A percentile compares a stretch with the other conserved stretches of the same genome.
Conservation (phyloP, 1,284 basidiomycete genomes). For the Ustilago vetiveriae region DNA sequence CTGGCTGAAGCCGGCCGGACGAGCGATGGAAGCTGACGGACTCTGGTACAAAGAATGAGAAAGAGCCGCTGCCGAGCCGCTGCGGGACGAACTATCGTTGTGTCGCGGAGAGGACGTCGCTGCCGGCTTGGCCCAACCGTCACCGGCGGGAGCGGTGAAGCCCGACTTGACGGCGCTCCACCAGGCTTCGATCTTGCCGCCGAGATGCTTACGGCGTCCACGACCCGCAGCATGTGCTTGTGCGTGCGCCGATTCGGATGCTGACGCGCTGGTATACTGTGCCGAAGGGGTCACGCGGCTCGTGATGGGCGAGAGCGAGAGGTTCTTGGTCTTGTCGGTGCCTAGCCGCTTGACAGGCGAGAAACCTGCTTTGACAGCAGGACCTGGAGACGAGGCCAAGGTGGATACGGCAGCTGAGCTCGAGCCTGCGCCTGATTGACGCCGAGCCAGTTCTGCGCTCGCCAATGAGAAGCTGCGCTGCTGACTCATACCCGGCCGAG, state of each 20-base stretch:
- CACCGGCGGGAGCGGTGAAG: conserved; percentile 39
- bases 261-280: conserved; percentile 29
- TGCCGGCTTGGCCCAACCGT: conserved; percentile 26
- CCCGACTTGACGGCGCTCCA: conserved; percentile 64
- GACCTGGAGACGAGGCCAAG: conserved; percentile 19
- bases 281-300: conserved; percentile 40
- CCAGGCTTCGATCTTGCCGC: conserved; percentile 63
- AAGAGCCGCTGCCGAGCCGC: conserved; percentile 27
- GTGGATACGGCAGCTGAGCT: conserved; percentile 12
- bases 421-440: conserved; percentile 7
- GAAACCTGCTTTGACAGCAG: conserved; percentile 23
- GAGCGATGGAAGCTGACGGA: conserved; percentile 8
- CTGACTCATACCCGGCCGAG: conserved; percentile 19
- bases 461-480: conserved; percentile 43
- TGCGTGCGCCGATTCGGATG: conserved; percentile 20
- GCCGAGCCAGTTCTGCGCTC: conserved; percentile 31
- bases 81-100: conserved; percentile 8
- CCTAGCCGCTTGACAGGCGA: conserved; percentile 42
- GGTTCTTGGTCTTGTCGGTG: conserved; percentile 44
- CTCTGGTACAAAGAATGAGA: conserved; percentile 38
- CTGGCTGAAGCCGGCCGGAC: conserved; percentile 9
- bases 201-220: conserved; percentile 49
- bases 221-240: conserved; percentile 39
- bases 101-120: conserved; percentile 13
- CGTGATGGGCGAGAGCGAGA: conserved; percentile 57